Base-by-base conservation (phyloP, 1,284 basidiomycete species). In the Cutaneotrichosporon arboriforme region DNA sequence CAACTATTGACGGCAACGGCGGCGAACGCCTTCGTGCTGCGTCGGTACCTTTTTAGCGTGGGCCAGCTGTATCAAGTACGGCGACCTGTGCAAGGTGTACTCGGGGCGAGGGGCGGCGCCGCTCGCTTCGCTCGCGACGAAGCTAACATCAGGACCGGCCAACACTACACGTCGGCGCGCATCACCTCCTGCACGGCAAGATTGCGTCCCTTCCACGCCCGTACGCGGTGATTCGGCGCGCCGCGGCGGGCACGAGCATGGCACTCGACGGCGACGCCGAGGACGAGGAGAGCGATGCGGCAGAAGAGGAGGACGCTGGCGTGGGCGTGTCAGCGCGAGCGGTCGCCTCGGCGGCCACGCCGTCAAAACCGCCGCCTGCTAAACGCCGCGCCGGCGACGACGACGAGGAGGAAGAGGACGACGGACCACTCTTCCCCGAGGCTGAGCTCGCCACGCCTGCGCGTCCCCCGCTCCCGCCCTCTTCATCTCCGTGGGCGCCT, bases 161-260 rank as follows among this genome's bases (percentile, higher is more conserved):
- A 0, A 88, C 84, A 0, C 78, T 96, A 4, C 77, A 81, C 57
- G 86, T 96, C 52, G 90, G 90, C 8, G 58, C 60, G 49, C 85
- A 93, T 72, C 88, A 96, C 67, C 77, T 90, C 15, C 81, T 96
- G 1, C 91, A 96, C 68, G 91, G 91, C 44, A 90, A 88, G 67
- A 79, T 94, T 52, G 80, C 84, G 35, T 80, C 77, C 39, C 79
- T 96, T 10, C 73, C 84, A 1, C 90, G 87, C 66, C 88, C 89
- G 0, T 79, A 88, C 41, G 90, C 85, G 1, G 81, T 91, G 9
- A 74, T 76, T 31, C 65, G 72, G 4, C 56, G 66, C 9, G 65
- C 56, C 3, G 48, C 55, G n/a, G 55, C 49, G 12, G 26, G 45
- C 17, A n/a, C 49, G 14, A 20, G 31, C 0, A 26, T 17, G 4